phyloP scores from a whole-genome alignment of 257 asterid species.

The Scutellaria baicalensis region DNA sequence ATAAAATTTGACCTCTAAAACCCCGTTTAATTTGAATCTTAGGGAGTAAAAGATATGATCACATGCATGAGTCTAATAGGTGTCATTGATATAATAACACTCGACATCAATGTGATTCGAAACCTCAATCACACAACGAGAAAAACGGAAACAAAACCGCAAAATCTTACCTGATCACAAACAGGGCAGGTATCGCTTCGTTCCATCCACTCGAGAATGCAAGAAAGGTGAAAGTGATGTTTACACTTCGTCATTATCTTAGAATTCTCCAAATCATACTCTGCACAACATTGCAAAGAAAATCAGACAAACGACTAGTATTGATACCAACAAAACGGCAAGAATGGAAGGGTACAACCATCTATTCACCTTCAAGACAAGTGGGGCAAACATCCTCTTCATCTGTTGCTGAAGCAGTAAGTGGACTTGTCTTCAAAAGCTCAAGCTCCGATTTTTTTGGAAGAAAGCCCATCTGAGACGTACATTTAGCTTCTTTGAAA shows the following conservation, averaged over 20 bases:
- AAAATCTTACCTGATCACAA: conserved; percentile 53
- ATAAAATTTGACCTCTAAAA: too few relatives aligned
- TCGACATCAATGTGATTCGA: background rate
- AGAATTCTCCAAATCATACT: conserved; percentile 60
- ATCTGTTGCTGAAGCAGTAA: conserved; percentile 22
- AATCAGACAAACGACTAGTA: background rate
- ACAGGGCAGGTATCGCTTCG: conserved; percentile 74
- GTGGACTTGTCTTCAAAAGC: conserved; percentile 27
- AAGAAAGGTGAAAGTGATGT: conserved; percentile 85
- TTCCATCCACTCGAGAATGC: conserved; percentile 86
- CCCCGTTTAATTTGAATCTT: too few relatives aligned
- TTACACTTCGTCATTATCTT: conserved; percentile 57
- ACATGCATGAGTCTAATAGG: too few relatives aligned
- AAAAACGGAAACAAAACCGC: background rate
- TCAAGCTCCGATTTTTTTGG: conserved; percentile 37
- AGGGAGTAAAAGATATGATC: too few relatives aligned
- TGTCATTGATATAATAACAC: background rate
- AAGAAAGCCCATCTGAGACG: conserved; percentile 20
- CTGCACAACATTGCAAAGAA: conserved; percentile 26
- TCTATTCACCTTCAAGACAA: conserved; percentile 66
- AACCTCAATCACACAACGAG: background rate
- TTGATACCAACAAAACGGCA: background rate
- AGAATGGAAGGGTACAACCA: background rate
- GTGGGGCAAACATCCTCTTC: conserved; percentile 78
- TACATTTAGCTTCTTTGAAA: conserved; percentile 32